A percentile compares a stretch with the other conserved stretches of the same genome.
Conservation (phyloP, 2,329 filamentous ascomycete species). For the Colletotrichum tofieldiae region DNA sequence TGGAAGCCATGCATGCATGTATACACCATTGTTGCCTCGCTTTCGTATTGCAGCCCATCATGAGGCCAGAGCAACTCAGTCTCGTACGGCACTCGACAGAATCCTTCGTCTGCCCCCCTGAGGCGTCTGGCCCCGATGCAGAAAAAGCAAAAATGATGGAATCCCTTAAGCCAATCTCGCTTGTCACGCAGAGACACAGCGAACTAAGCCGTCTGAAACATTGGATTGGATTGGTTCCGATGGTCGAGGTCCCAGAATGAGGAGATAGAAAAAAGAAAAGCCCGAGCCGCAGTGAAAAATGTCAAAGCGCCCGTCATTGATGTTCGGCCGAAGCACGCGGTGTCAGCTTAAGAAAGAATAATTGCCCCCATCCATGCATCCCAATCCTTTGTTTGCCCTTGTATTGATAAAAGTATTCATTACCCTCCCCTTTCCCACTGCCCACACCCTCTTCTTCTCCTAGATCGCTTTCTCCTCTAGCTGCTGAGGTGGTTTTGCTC, state of each 20-base stretch:
- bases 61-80: not conserved
- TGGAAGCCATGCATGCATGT: not conserved
- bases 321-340: slow-evolving; percentile 8
- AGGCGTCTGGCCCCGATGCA: slow-evolving; percentile 1
- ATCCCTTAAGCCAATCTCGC: slow-evolving; percentile 20
- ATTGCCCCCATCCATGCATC: not conserved
- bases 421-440: slow-evolving; percentile 3
- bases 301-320: slow-evolving; percentile 4
- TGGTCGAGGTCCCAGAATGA: not conserved
- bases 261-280: not conserved
- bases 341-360: slow-evolving; percentile 12
- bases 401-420: slow-evolving; percentile 30
- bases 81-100: not conserved
- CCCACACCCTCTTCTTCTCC: not conserved
- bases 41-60: not conserved
- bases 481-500: slow-evolving; percentile 11
- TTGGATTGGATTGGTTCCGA: slow-evolving; percentile 22
- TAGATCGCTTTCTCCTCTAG: not conserved
- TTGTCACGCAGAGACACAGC: slow-evolving; percentile 6
- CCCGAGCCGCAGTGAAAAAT: not conserved
- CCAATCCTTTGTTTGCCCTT: slow-evolving; percentile 19
- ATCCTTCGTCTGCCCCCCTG: not conserved
- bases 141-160: not conserved
- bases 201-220: slow-evolving; percentile 40
- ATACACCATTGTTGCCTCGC: not conserved